Evolutionary conservation across 1,284 basidiomycete species (phyloP).

Genomic region (Ganoderma resinaceum): DNA sequence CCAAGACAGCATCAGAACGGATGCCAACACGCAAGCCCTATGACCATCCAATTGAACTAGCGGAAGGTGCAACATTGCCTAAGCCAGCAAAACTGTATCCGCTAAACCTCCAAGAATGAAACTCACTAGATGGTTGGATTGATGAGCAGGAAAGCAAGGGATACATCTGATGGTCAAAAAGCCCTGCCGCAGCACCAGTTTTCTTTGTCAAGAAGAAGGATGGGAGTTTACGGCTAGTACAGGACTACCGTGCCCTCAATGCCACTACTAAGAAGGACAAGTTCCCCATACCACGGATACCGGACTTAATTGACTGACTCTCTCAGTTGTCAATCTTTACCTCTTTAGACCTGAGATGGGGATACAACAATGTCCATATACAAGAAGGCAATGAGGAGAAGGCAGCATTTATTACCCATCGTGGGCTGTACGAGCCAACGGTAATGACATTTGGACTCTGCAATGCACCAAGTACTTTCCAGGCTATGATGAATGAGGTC

Average conservation of each 20-base stretch:
- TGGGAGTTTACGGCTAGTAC: background rate
- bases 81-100: slow-evolving; percentile 33
- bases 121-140: background rate
- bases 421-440: slow-evolving; percentile 40
- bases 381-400: slow-evolving; percentile 28
- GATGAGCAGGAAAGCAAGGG: slow-evolving; percentile 1
- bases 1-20: slow-evolving; percentile 21
- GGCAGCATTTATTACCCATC: slow-evolving; percentile 17
- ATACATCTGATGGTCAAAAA: too few relatives aligned
- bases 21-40: too few relatives aligned
- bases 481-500: slow-evolving; percentile 21
- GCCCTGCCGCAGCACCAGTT: too few relatives aligned
- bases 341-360: slow-evolving; percentile 16
- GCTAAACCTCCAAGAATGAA: slow-evolving; percentile 34
- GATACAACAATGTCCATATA: slow-evolving; percentile 19
- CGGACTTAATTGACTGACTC: slow-evolving; percentile 10
- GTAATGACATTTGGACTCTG: slow-evolving; percentile 35
- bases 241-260: slow-evolving; percentile 39
- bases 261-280: slow-evolving; percentile 35
- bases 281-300: slow-evolving; percentile 13
- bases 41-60: too few relatives aligned
- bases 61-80: slow-evolving; percentile 15
- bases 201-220: too few relatives aligned
- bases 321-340: slow-evolving; percentile 12
- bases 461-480: too few relatives aligned